Percentiles rank a stretch among this genome's conserved stretches.
Conservation (phyloP, 345 rosid genomes). For the Gossypium arboreum region DNA sequence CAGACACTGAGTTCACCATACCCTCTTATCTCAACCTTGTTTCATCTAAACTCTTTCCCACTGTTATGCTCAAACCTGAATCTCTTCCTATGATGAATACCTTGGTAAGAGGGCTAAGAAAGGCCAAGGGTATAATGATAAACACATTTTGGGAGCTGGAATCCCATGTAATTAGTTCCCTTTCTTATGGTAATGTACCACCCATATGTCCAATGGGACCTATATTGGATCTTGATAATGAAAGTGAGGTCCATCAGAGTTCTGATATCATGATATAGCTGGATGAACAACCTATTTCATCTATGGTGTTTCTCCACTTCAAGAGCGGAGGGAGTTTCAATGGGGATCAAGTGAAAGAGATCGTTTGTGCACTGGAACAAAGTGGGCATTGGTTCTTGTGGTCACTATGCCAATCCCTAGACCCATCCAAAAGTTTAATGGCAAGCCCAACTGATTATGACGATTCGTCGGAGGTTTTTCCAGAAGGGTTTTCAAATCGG, state of each 20-base stretch:
- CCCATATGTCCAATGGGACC: background rate
- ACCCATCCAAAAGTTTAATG: background rate
- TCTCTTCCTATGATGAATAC: background rate
- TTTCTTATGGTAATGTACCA: background rate
- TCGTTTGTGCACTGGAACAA: background rate
- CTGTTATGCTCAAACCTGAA: background rate
- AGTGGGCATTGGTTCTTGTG: background rate
- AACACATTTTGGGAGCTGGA: background rate
- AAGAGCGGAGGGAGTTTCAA: background rate
- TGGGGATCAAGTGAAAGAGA: background rate
- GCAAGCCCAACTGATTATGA: too few relatives aligned
- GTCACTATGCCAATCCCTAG: background rate
- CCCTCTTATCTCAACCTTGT: background rate
- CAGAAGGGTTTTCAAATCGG: background rate
- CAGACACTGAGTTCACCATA: too few relatives aligned
- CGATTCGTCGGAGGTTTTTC: background rate
- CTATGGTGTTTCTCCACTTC: background rate
- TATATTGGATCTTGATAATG: background rate
- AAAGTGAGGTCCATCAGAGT: background rate
- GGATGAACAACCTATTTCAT: background rate
- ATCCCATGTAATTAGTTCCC: background rate
- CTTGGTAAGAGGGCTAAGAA: background rate
- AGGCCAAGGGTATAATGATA: background rate
- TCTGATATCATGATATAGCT: background rate
- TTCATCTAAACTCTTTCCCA: background rate